phyloP scores from a whole-genome alignment of 306 rosid species.

The Luffa aegyptiaca region DNA sequence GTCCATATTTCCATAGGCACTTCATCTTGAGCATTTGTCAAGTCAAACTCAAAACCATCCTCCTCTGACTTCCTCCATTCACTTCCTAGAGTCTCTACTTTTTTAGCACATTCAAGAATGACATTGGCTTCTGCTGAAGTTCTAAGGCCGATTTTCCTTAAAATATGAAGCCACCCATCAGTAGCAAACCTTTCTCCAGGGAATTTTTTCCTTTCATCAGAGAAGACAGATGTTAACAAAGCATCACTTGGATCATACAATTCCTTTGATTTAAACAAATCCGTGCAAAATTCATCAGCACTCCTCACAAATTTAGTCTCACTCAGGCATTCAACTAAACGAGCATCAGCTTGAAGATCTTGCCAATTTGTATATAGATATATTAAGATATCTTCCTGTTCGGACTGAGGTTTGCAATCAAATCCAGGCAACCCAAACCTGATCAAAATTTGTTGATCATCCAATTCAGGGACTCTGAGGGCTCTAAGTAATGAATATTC shows the following conservation, averaged over 20 bases:
- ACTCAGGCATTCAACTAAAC: conserved; percentile 58
- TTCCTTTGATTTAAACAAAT: conserved; percentile 61
- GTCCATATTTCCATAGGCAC: conserved; percentile 77
- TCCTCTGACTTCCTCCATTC: conserved; percentile 65
- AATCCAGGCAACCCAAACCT: conserved; percentile 84
- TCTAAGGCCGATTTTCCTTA: conserved; percentile 80
- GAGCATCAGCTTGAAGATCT: conserved; percentile 67
- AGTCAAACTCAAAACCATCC: conserved; percentile 66
- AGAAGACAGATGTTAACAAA: conserved; percentile 73
- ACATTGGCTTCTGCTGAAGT: conserved; percentile 69
- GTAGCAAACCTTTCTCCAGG: conserved; percentile 92
- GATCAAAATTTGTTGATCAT: conserved; percentile 73
- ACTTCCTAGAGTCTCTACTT: conserved; percentile 78
- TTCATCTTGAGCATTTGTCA: conserved; percentile 34
- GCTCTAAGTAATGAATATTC: conserved; percentile 70
- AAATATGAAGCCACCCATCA: conserved; percentile 81
- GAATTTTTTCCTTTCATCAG: conserved; percentile 75
- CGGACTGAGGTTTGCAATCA: conserved; percentile 57
- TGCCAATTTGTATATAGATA: conserved; percentile 79
- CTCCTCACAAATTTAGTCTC: conserved; percentile 77
- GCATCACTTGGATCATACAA: conserved; percentile 88
- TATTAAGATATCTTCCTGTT: conserved; percentile 64
- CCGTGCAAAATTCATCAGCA: conserved; percentile 76
- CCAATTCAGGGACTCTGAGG: conserved; percentile 70
- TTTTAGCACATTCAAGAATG: conserved; percentile 89